phyloP scores from a whole-genome alignment of 495 filamentous ascomycete species.

The Pyrenula aspistea region DNA sequence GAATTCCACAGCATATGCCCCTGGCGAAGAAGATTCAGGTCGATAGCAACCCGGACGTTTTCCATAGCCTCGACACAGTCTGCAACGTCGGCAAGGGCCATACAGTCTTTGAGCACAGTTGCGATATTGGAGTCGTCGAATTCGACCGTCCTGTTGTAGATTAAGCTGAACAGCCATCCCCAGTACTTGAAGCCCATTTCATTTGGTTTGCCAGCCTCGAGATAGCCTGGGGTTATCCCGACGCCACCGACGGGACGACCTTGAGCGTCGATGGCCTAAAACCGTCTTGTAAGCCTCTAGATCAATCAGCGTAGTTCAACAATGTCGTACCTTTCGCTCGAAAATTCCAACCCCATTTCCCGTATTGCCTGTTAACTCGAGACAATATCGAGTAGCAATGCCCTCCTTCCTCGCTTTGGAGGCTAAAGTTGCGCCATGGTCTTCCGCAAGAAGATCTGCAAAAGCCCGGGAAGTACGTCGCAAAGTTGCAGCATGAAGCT shows the following conservation, averaged over 20 bases:
- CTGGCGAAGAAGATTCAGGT: slow-evolving; percentile 24
- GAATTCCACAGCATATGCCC: slow-evolving; percentile 25
- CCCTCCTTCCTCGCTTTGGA: slow-evolving; percentile 6
- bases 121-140: slow-evolving; percentile 15
- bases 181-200: slow-evolving; percentile 10
- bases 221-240: neutral
- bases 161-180: slow-evolving; percentile 26
- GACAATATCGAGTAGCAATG: slow-evolving; percentile 8
- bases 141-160: slow-evolving; percentile 21
- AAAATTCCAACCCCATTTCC: neutral
- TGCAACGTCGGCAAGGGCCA: slow-evolving; percentile 26
- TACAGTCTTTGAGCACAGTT: slow-evolving; percentile 14
- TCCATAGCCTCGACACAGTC: slow-evolving; percentile 22
- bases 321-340: neutral
- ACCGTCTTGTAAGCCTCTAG: no score
- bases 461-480: slow-evolving; percentile 9
- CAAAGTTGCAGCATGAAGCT: slow-evolving; percentile 19
- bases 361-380: slow-evolving; percentile 8
- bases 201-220: neutral
- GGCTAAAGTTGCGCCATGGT: slow-evolving; percentile 3
- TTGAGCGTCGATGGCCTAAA: slow-evolving; percentile 1
- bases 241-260: neutral
- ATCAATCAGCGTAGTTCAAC: neutral
- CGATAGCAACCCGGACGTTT: slow-evolving; percentile 24
- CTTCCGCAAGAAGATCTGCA: slow-evolving; percentile 5